These are phyloP conservation scores for Boechera retrofracta DNA, from an alignment of 345 rosid genomes.

Conservation along the genomic window DNA sequence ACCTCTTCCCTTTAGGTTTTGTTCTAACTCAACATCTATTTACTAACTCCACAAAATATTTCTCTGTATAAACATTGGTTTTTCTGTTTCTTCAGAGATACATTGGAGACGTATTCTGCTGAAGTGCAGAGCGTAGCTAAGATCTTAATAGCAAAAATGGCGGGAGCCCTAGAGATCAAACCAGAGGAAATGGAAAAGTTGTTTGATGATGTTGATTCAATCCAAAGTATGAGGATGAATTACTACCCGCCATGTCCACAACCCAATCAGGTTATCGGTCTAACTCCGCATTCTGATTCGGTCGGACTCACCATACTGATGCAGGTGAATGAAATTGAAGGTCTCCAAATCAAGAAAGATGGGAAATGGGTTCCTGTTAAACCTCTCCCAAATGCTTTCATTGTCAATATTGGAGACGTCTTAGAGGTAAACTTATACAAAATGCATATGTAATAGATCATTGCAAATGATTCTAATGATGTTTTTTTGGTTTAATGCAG, in stretches of 20 bases:
- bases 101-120: conserved; percentile 50
- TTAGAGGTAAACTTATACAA: conserved; percentile 45
- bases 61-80: neutral
- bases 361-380: conserved; percentile 55
- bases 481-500: conserved; percentile 13
- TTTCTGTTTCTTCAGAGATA: conserved; percentile 47
- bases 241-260: conserved; percentile 73
- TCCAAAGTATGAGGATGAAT: conserved; percentile 55
- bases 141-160: conserved; percentile 50
- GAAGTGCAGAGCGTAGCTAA: conserved; percentile 51
- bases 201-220: conserved; percentile 40
- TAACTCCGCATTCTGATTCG: conserved; percentile 58
- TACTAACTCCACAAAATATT: neutral
- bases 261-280: conserved; percentile 56
- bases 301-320: conserved; percentile 57
- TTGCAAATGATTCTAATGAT: neutral
- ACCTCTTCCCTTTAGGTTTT: conserved; percentile 47
- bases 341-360: conserved; percentile 63
- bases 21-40: neutral
- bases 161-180: conserved; percentile 57
- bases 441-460: neutral
- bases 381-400: conserved; percentile 59
- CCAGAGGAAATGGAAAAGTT: conserved; percentile 49
- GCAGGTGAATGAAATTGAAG: conserved; percentile 54
- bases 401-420: conserved; percentile 62